A percentile compares a stretch with the other conserved stretches of the same genome.
Evolutionary conservation across 805 yeast species (phyloP).

Genomic region (Lipomyces orientalis): DNA sequence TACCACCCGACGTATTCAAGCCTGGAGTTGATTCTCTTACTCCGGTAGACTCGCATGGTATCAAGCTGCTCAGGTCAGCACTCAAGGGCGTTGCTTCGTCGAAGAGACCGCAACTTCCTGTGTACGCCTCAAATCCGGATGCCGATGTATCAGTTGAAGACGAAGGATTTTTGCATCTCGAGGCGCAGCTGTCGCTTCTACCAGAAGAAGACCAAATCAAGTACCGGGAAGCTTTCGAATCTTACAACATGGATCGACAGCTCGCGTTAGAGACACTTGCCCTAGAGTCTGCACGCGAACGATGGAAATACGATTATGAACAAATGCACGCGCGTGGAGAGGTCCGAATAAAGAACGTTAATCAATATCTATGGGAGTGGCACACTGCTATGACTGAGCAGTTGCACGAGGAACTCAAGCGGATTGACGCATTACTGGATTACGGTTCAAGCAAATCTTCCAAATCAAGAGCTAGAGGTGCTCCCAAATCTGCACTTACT

Average conservation of each 20-base stretch:
- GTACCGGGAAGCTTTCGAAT: conserved; percentile 72
- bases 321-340: conserved; percentile 65
- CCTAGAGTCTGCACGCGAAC: conserved; percentile 80
- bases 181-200: conserved; percentile 52
- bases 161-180: conserved; percentile 60
- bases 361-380: conserved; percentile 85
- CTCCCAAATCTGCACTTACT: background rate
- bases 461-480: conserved; percentile 37
- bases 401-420: conserved; percentile 66
- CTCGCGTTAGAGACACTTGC: conserved; percentile 75
- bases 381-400: conserved; percentile 72
- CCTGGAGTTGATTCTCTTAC: conserved; percentile 29
- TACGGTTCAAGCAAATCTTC: conserved; percentile 17
- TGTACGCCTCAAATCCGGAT: conserved; percentile 13
- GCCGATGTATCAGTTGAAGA: conserved; percentile 8
- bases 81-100: conserved; percentile 27
- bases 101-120: conserved; percentile 25
- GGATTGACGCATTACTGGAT: conserved; percentile 47
- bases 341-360: conserved; percentile 60
- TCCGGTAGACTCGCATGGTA: conserved; percentile 33
- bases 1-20: conserved; percentile 31
- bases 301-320: conserved; percentile 87
- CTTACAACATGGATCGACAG: conserved; percentile 78
- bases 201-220: conserved; percentile 50
- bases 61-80: conserved; percentile 31